Conservation (phyloP, 352 stramenopile species). For the Globisporangium middletonii region DNA sequence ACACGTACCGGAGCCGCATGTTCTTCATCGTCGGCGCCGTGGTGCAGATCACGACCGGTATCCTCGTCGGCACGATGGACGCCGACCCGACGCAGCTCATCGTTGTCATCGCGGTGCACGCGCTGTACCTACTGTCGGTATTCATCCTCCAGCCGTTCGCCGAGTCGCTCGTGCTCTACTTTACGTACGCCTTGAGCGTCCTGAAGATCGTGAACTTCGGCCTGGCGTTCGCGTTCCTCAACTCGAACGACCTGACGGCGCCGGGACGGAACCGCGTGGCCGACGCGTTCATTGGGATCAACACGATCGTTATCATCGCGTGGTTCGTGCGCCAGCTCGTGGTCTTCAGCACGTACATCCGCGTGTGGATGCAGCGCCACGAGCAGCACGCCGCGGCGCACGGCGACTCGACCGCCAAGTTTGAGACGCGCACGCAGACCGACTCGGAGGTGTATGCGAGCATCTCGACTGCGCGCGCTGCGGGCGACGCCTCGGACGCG, state of each 20-base stretch:
- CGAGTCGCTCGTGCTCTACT: slow-evolving; percentile 29
- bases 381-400: slow-evolving; percentile 22
- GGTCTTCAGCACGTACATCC: slow-evolving; percentile 50
- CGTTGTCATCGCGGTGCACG: slow-evolving; percentile 43
- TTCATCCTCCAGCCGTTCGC: slow-evolving; percentile 38
- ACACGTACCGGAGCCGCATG: slow-evolving; percentile 50
- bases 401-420: slow-evolving; percentile 22
- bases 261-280: slow-evolving; percentile 29
- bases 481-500: slow-evolving; percentile 9
- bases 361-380: slow-evolving; percentile 44
- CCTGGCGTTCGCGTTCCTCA: slow-evolving; percentile 51
- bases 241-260: slow-evolving; percentile 37
- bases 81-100: slow-evolving; percentile 50
- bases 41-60: slow-evolving; percentile 47
- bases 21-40: slow-evolving; percentile 55
- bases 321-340: slow-evolving; percentile 58
- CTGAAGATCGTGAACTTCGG: slow-evolving; percentile 60
- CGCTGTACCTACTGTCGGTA: slow-evolving; percentile 41
- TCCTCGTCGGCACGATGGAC: slow-evolving; percentile 53
- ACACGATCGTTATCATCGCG: slow-evolving; percentile 46
- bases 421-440: slow-evolving; percentile 25
- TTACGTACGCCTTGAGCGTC: slow-evolving; percentile 40
- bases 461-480: slow-evolving; percentile 21
- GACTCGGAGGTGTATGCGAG: slow-evolving; percentile 42
- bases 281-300: slow-evolving; percentile 56